Base-by-base conservation (phyloP, 2,329 filamentous ascomycete species). In the Fusarium sp. region DNA sequence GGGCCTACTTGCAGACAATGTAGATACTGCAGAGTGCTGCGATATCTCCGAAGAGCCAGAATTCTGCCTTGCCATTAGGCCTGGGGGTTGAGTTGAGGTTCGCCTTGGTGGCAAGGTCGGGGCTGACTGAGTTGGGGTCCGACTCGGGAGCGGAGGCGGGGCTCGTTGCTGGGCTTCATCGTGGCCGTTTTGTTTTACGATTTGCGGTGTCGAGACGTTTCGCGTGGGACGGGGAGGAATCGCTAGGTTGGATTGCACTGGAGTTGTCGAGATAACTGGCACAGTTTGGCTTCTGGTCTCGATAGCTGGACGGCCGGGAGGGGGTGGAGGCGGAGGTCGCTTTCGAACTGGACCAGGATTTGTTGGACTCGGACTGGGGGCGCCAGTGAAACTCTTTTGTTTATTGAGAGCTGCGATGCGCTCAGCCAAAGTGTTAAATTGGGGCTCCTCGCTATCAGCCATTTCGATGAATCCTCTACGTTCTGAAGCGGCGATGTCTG, bases 391-490 rank as follows among this genome's bases (percentile, higher is more conserved):
- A 76, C 83, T 84, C 73, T 84, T 84, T 72, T 88, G 82, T 69
- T 78, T 76, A 65, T 88, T 88, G 61, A 89, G 79, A 27, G 86
- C 86, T 9, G 86, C 85, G 61, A 88, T 88, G 48, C 86, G 80
- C 72, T 88, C 84, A 5, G 84, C 81, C 23, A 89, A 79, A 8
- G 82, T 82, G 55, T 78, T 86, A 72, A 86, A 88, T 59, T 82
- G 82, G 35, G 84, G 84, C 69, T 88, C 86, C 66, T 87, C 84
- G 39, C 80, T 77, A 48, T 88, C 86, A 8, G 84, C 79, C 86
- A 88, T 88, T 55, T 46, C 7, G n/a, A n/a, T 63, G 25, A 25
- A 10, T 43, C 41, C 23, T 37, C n/a, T 25, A 15, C 19, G 29
- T 10, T 49, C 23, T 17, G n/a, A 25, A n/a, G 23, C n/a, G 31